Conservation (phyloP, 139 green algal species). For the Zygnema circumcarinatum region DNA sequence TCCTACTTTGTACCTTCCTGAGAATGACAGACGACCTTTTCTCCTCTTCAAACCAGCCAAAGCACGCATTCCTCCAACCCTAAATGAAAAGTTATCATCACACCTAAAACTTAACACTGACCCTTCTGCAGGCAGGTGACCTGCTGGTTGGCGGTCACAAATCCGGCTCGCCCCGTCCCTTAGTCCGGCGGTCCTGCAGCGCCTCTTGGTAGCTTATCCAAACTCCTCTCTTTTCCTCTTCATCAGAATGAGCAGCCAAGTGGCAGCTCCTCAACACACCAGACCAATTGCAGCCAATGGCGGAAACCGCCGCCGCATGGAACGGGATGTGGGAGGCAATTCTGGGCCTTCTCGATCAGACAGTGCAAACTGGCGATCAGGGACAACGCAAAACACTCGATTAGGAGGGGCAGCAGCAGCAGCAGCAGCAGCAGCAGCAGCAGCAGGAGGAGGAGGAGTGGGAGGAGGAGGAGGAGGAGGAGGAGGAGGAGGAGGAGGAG, state of each 20-base stretch:
- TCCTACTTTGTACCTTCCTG: neutral
- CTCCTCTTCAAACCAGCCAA: neutral
- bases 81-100: neutral
- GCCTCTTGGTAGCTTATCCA: neutral
- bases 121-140: neutral
- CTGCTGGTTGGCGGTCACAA: neutral
- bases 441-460: neutral
- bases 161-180: neutral
- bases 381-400: neutral
- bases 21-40: too few relatives aligned
- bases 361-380: neutral
- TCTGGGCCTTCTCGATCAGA: neutral
- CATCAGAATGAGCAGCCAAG: neutral
- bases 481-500: neutral
- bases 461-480: neutral
- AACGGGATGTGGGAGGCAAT: too few relatives aligned
- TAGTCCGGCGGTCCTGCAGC: neutral
- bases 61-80: neutral
- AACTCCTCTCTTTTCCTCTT: neutral
- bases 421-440: neutral
- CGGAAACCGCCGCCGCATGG: neutral
- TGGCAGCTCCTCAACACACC: neutral
- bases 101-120: too few relatives aligned
- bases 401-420: neutral
- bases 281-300: neutral